Percentiles rank a stretch among this genome's conserved stretches.
Evolutionary conservation across 768 basidiomycete genomes (phyloP).

Genomic region (Clitopilus passeckerianus): DNA sequence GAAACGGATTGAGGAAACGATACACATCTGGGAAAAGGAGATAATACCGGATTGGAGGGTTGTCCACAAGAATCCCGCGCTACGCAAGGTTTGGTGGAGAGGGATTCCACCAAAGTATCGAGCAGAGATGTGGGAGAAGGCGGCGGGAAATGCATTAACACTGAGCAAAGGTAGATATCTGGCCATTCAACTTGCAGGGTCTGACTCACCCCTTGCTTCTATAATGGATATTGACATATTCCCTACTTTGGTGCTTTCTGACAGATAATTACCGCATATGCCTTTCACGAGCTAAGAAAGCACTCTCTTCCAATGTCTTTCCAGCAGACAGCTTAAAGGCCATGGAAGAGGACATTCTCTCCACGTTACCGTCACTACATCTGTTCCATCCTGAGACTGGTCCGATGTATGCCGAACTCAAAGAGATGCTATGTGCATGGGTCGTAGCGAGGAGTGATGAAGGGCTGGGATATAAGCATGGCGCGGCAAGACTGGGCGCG

Average conservation of each 20-base stretch:
- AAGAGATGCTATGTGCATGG: slow-evolving; percentile 85
- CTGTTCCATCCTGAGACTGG: slow-evolving; percentile 76
- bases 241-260: slow-evolving; percentile 2
- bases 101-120: slow-evolving; percentile 83
- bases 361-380: slow-evolving; percentile 72
- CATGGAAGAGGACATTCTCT: slow-evolving; percentile 72
- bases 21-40: slow-evolving; percentile 71
- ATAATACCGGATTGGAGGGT: slow-evolving; percentile 82
- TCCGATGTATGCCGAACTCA: slow-evolving; percentile 76
- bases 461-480: slow-evolving; percentile 68
- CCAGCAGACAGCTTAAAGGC: slow-evolving; percentile 54
- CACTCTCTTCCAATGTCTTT: slow-evolving; percentile 60
- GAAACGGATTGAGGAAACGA: slow-evolving; percentile 61
- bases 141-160: slow-evolving; percentile 80
- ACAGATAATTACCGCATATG: slow-evolving; percentile 71
- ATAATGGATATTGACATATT: neutral
- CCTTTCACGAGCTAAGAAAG: slow-evolving; percentile 68
- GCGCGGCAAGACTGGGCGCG: slow-evolving; percentile 71
- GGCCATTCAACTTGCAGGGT: slow-evolving; percentile 5
- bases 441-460: slow-evolving; percentile 82
- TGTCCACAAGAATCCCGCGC: slow-evolving; percentile 56
- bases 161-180: slow-evolving; percentile 66
- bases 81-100: slow-evolving; percentile 81
- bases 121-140: slow-evolving; percentile 77
- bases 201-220: slow-evolving; percentile 2